These are phyloP conservation scores for Plasmodium gaboni DNA, from an alignment of 169 alveolate species.

Conservation along the genomic window DNA sequence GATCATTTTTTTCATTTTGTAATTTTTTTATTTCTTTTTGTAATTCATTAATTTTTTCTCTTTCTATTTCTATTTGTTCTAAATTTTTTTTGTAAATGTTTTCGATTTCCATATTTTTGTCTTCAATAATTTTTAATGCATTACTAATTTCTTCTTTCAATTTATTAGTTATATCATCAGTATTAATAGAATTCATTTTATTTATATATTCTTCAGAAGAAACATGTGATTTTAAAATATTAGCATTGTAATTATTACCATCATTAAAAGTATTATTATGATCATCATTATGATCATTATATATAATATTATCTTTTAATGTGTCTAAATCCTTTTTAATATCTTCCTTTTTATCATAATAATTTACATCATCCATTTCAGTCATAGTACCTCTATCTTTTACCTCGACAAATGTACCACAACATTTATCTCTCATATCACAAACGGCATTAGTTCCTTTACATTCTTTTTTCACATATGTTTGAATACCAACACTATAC, in stretches of 20 bases:
- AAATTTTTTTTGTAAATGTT: slow-evolving; percentile 25
- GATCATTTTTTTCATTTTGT: slow-evolving; percentile 21
- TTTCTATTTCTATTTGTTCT: slow-evolving; percentile 38
- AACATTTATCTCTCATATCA: slow-evolving; percentile 43
- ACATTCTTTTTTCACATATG: slow-evolving; percentile 23
- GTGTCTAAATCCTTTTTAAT: background rate
- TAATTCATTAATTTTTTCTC: slow-evolving; percentile 34
- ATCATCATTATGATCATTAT: too few relatives aligned
- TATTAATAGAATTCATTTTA: background rate
- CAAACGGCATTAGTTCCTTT: slow-evolving; percentile 52
- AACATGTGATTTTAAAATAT: background rate
- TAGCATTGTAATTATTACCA: background rate
- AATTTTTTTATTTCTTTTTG: slow-evolving; percentile 50
- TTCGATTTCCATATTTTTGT: slow-evolving; percentile 63
- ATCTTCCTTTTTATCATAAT: background rate
- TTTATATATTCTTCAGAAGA: slow-evolving; percentile 6
- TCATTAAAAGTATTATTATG: too few relatives aligned
- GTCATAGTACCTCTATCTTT: slow-evolving; percentile 18
- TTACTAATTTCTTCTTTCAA: slow-evolving; percentile 59
- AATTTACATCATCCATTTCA: background rate
- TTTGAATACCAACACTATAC: slow-evolving; percentile 38
- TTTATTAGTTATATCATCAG: slow-evolving; percentile 51
- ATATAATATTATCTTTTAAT: background rate
- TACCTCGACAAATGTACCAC: slow-evolving; percentile 24
- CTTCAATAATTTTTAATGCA: slow-evolving; percentile 62